Percentiles rank a stretch among this genome's conserved stretches.
Evolutionary conservation across 1,139 yeast genomes (phyloP).

Genomic region (Geotrichum histeridarum): DNA sequence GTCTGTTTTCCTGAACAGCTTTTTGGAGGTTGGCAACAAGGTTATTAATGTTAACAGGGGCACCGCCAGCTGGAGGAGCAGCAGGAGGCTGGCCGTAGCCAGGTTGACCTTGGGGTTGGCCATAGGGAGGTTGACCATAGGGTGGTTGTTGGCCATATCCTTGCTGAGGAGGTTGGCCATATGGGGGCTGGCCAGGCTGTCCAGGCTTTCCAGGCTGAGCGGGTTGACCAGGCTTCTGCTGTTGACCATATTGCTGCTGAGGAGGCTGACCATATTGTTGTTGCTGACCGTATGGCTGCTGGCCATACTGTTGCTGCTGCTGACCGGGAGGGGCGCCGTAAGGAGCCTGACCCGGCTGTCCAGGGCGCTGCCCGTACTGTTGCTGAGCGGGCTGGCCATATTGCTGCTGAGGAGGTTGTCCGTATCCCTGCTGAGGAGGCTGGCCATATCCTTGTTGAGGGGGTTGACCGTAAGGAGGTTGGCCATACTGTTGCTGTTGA

Average conservation of each 20-base stretch:
- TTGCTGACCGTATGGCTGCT: slow-evolving; percentile 17
- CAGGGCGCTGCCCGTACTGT: slow-evolving; percentile 1
- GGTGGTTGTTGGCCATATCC: slow-evolving; percentile 16
- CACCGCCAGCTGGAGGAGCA: neutral
- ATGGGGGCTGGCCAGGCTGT: neutral
- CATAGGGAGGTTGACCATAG: slow-evolving; percentile 17
- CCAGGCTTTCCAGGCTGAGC: slow-evolving; percentile 12
- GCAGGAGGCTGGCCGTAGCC: slow-evolving; percentile 22
- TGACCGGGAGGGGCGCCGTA: slow-evolving; percentile 12
- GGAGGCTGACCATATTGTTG: slow-evolving; percentile 21
- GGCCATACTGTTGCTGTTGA: slow-evolving; percentile 22
- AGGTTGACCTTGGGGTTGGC: slow-evolving; percentile 19
- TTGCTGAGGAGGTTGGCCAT: slow-evolving; percentile 12
- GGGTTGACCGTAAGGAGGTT: slow-evolving; percentile 9
- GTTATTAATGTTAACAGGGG: slow-evolving; percentile 20
- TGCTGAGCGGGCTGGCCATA: slow-evolving; percentile 9
- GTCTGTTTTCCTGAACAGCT: slow-evolving; percentile 33
- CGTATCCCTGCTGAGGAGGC: slow-evolving; percentile 12
- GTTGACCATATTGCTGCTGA: slow-evolving; percentile 28
- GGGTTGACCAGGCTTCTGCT: slow-evolving; percentile 19
- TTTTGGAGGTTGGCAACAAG: slow-evolving; percentile 24
- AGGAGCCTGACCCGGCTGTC: slow-evolving; percentile 12
- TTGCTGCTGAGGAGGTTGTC: slow-evolving; percentile 18
- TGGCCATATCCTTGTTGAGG: slow-evolving; percentile 11
- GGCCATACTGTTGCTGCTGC: slow-evolving; percentile 9